Base-by-base conservation (phyloP, 1,284 basidiomycete genomes). In the Agaricales sp. region DNA sequence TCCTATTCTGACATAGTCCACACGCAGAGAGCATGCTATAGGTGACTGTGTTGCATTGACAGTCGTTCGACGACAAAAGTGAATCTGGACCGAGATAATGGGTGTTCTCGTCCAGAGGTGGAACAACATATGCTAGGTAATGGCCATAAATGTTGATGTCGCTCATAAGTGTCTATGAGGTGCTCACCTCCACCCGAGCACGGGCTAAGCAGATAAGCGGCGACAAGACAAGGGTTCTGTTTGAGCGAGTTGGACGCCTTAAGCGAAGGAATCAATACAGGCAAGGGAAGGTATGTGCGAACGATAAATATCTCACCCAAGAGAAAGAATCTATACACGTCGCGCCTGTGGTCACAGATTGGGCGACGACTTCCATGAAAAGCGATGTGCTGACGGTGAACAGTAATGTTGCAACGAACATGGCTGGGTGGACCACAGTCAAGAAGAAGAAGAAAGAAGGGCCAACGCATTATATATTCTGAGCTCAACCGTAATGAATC, bases 191-290 rank as follows among this genome's bases (percentile, higher is more conserved):
- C 39, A 6, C 39, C 39, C 8, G n/a, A 16, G 16, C 39, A 41
- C n/a, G 39, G 39, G 19, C 39, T 41, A 20, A 41, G 39, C 6
- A 41, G 39, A 18, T 41, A 41, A 41, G 39, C 6, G 19, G 39
- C 39, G 8, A 41, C 39, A 8, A 41, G 39, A 41, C 39, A 41
- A 4, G 39, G 39, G 16, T 8, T 16, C 19, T 41, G 39, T 4
- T 41, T 4, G 16, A 41, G 39, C 39, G 39, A 41, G 39, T 41
- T 41, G 39, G 39, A 11, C 39, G 39, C 39, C 39, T 41, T 6
- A 18, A 16, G n/a, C 8, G n/a, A 35, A n/a, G 30, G 8, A n/a
- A 8, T 35, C 30, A 35, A 11, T n/a, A 35, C n/a, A 35, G 30
- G 30, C n/a, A n/a, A 8, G 8, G 30, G 30, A 8, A 8, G 30